Percentiles rank a stretch among this genome's conserved stretches.
Evolutionary conservation across 2,329 filamentous ascomycete species (phyloP).

Genomic region (Sporothrix luriei): DNA sequence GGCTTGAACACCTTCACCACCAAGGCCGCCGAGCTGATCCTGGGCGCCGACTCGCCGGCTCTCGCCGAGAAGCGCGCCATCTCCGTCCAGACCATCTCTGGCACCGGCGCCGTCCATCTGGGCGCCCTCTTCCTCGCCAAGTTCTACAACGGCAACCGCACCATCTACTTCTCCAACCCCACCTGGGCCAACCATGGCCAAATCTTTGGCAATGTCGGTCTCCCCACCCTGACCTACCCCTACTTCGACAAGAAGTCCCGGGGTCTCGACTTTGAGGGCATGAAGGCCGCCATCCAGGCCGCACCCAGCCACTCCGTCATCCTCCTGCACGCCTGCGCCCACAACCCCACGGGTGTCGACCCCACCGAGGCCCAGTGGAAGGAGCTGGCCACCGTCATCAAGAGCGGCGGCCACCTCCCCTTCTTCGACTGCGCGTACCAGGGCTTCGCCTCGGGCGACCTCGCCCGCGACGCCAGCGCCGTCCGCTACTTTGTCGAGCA

Average conservation of each 20-base stretch:
- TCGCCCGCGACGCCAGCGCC: constrained; percentile 83
- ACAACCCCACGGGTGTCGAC: constrained; percentile 98
- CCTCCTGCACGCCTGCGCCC: constrained; percentile 90
- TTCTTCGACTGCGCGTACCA: constrained; percentile 99
- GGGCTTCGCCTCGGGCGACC: constrained; percentile 91
- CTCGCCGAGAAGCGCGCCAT: constrained; percentile 78
- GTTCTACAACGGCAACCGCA: constrained; percentile 77
- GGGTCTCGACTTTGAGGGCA: constrained; percentile 88
- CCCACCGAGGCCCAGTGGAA: constrained; percentile 94
- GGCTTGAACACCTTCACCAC: constrained; percentile 82
- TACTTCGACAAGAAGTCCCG: constrained; percentile 91
- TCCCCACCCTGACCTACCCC: constrained; percentile 80
- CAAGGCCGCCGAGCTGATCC: constrained; percentile 87
- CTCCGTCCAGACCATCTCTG: constrained; percentile 92
- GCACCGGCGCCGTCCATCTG: constrained; percentile 91
- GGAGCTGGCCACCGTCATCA: constrained; percentile 77
- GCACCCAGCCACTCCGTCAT: constrained; percentile 83
- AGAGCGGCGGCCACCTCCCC: constrained; percentile 81
- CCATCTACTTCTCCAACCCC: constrained; percentile 88
- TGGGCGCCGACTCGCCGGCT: constrained; percentile 78
- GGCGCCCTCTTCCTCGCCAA: constrained; percentile 90
- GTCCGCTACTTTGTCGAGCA: constrained; percentile 92
- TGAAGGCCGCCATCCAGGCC: constrained; percentile 69
- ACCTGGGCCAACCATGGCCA: constrained; percentile 99
- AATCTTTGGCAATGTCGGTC: constrained; percentile 89